These are phyloP conservation scores for Trichosporon sp. DNA, from an alignment of 1,284 basidiomycete genomes.

Conservation along the genomic window DNA sequence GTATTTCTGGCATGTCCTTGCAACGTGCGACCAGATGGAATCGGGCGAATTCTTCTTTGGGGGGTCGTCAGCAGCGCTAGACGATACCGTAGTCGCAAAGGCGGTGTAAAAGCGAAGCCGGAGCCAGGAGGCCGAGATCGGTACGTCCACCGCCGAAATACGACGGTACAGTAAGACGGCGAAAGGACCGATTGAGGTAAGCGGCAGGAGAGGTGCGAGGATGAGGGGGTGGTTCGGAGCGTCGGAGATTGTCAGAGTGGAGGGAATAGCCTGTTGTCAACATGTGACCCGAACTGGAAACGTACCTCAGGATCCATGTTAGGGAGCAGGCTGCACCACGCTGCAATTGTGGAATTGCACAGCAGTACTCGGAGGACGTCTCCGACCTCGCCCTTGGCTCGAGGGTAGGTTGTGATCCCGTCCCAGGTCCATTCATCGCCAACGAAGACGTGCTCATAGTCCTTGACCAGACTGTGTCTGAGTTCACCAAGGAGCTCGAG, in stretches of 20 bases:
- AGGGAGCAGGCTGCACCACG: slow-evolving; percentile 37
- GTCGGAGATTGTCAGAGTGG: slow-evolving; percentile 17
- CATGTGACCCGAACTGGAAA: not conserved
- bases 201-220: slow-evolving; percentile 26
- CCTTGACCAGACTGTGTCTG: slow-evolving; percentile 31
- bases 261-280: slow-evolving; percentile 19
- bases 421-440: slow-evolving; percentile 9
- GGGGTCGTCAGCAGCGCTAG: slow-evolving; percentile 5
- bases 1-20: slow-evolving; percentile 22
- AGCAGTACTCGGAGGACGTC: slow-evolving; percentile 28
- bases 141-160: not conserved
- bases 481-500: slow-evolving; percentile 34
- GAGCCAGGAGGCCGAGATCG: slow-evolving; percentile 21
- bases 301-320: slow-evolving; percentile 30
- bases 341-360: slow-evolving; percentile 32
- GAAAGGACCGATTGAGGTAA: not conserved
- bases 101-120: slow-evolving; percentile 22
- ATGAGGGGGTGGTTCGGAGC: slow-evolving; percentile 20
- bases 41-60: slow-evolving; percentile 22
- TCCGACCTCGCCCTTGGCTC: slow-evolving; percentile 26
- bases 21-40: slow-evolving; percentile 27
- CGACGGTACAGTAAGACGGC: slow-evolving; percentile 27
- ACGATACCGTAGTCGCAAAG: slow-evolving; percentile 21
- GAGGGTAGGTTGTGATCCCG: slow-evolving; percentile 4
- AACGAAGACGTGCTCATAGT: slow-evolving; percentile 33